Evolutionary conservation across 2,329 filamentous ascomycete genomes (phyloP).

Genomic region (Fusarium subglutinans): DNA sequence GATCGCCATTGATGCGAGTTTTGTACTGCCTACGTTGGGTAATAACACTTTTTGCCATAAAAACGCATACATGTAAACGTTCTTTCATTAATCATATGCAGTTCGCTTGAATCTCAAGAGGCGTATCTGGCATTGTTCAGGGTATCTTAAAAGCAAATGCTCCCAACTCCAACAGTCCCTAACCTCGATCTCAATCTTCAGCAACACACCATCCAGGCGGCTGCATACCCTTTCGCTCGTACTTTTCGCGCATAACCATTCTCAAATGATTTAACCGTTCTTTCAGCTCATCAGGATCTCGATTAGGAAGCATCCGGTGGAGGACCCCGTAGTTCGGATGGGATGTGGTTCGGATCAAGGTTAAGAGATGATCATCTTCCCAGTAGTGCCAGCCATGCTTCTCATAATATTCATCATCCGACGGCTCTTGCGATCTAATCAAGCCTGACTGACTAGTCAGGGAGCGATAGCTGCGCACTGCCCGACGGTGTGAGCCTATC

Average conservation of each 20-base stretch:
- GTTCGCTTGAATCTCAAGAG: neutral
- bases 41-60: neutral
- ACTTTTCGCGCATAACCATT: conserved; percentile 31
- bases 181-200: neutral
- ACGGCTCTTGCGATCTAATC: neutral
- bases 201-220: conserved; percentile 44
- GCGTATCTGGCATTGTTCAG: neutral
- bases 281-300: conserved; percentile 30
- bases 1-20: neutral
- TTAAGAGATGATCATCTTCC: conserved; percentile 43
- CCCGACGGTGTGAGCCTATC: neutral
- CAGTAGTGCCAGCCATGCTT: conserved; percentile 39
- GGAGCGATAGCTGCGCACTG: conserved; percentile 1
- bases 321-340: conserved; percentile 24
- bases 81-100: neutral
- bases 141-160: conserved; percentile 34
- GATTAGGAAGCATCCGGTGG: conserved; percentile 16
- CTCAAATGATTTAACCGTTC: conserved; percentile 35
- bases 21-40: neutral
- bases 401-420: conserved; percentile 27
- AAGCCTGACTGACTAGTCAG: neutral
- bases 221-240: conserved; percentile 7
- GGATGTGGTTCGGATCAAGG: conserved; percentile 31
- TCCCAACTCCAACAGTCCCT: conserved; percentile 14
- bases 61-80: neutral